These are phyloP conservation scores for Mytilinidion resinicola DNA, from an alignment of 495 filamentous ascomycete genomes.

Conservation along the genomic window DNA sequence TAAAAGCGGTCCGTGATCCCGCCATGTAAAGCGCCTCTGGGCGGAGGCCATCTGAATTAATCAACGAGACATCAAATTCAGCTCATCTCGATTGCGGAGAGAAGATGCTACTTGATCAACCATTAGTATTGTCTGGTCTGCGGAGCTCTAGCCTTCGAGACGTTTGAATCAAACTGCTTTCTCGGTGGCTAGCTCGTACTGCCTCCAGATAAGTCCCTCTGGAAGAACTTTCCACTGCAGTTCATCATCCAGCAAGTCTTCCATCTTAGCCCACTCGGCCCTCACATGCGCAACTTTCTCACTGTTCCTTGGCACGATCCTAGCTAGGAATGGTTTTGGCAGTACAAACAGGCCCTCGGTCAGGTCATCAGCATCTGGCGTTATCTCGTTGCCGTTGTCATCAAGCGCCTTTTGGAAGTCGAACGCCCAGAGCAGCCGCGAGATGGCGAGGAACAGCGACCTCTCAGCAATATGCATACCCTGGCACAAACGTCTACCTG, in stretches of 20 bases:
- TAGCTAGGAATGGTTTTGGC: too few relatives aligned
- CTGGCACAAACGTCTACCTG: constrained; percentile 10
- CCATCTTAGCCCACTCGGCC: not conserved
- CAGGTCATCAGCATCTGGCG: too few relatives aligned
- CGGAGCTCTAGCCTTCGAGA: too few relatives aligned
- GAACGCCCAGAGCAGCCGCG: constrained; percentile 12
- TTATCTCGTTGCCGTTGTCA: not conserved
- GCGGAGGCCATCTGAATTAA: too few relatives aligned
- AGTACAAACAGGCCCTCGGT: too few relatives aligned
- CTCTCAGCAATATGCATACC: constrained; percentile 16
- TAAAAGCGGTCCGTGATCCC: too few relatives aligned
- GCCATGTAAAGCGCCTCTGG: too few relatives aligned
- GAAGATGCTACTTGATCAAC: too few relatives aligned
- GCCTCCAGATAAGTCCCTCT: not conserved
- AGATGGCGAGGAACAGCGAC: constrained; percentile 3
- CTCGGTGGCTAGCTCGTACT: not conserved
- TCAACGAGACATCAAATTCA: too few relatives aligned
- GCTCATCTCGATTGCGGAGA: too few relatives aligned
- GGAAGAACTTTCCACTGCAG: not conserved
- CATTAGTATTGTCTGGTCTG: too few relatives aligned
- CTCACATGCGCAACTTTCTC: not conserved
- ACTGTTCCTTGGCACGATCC: not conserved
- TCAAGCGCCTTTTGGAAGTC: constrained; percentile 6
- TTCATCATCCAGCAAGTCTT: not conserved
- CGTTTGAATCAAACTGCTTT: too few relatives aligned